Conservation (phyloP, 1,284 basidiomycete species). For the Athelia sp. region DNA sequence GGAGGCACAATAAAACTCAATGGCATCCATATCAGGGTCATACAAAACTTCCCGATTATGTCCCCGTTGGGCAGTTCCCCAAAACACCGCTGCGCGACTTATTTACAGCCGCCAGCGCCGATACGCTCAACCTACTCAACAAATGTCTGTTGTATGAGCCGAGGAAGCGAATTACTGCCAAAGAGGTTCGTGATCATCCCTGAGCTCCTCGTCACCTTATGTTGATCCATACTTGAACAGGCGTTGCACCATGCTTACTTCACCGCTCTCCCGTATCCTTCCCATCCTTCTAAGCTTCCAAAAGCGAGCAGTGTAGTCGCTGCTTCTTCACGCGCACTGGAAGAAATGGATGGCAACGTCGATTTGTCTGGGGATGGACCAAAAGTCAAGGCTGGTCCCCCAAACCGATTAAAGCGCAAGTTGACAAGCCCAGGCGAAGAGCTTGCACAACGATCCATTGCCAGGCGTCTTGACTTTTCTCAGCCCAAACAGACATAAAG, state of each 20-base stretch:
- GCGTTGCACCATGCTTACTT: constrained; percentile 78
- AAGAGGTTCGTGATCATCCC: constrained; percentile 48
- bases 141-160: constrained; percentile 88
- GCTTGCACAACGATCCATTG: constrained; percentile 37
- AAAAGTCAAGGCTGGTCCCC: constrained; percentile 32
- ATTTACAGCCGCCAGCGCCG: constrained; percentile 67
- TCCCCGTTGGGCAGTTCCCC: constrained; percentile 78
- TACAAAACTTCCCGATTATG: constrained; percentile 85
- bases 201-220: not conserved
- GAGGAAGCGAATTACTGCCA: constrained; percentile 74
- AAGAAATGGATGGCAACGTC: too few species aligned
- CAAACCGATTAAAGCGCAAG: constrained; percentile 40
- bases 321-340: constrained; percentile 50
- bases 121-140: not conserved
- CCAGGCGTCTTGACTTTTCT: constrained; percentile 44
- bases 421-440: constrained; percentile 37
- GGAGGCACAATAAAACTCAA: not conserved
- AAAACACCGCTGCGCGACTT: constrained; percentile 79
- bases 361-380: too few species aligned
- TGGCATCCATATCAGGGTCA: constrained; percentile 61
- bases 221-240: constrained; percentile 30
- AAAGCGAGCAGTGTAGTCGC: constrained; percentile 49
- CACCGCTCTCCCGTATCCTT: constrained; percentile 71
- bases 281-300: constrained; percentile 78
- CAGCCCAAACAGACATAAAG: constrained; percentile 22